Evolutionary conservation across 169 alveolate genomes (phyloP).

Genomic region (Plasmodium reichenowi): DNA sequence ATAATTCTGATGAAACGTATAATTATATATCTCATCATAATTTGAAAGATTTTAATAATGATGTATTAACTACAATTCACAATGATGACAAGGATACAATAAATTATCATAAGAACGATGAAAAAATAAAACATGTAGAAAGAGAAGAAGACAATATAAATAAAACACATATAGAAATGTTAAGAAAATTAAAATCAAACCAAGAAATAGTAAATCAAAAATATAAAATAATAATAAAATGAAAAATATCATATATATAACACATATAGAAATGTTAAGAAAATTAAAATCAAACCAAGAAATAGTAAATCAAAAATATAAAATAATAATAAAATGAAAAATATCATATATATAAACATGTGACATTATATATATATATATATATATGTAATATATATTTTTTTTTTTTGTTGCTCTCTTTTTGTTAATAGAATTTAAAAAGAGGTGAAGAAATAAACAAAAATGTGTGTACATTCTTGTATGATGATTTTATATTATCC

Average conservation of each 20-base stretch:
- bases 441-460: conserved; percentile 55
- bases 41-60: no score
- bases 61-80: no score
- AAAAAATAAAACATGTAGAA: not conserved
- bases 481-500: conserved; percentile 24
- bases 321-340: no score
- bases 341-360: no score
- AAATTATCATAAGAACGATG: no score
- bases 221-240: no score
- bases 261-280: not conserved
- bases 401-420: conserved; percentile 6
- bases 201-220: conserved; percentile 43
- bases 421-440: conserved; percentile 19
- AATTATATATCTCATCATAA: no score
- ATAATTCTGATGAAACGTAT: no score
- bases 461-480: conserved; percentile 26
- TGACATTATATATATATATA: not conserved
- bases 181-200: conserved; percentile 57
- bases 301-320: conserved; percentile 20
- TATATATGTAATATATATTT: not conserved
- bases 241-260: no score
- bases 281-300: conserved; percentile 64
- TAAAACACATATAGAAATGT: not conserved
- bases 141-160: conserved; percentile 13
- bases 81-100: no score